Conservation (phyloP, 108 stramenopile genomes). For the Fragilaria radians region DNA sequence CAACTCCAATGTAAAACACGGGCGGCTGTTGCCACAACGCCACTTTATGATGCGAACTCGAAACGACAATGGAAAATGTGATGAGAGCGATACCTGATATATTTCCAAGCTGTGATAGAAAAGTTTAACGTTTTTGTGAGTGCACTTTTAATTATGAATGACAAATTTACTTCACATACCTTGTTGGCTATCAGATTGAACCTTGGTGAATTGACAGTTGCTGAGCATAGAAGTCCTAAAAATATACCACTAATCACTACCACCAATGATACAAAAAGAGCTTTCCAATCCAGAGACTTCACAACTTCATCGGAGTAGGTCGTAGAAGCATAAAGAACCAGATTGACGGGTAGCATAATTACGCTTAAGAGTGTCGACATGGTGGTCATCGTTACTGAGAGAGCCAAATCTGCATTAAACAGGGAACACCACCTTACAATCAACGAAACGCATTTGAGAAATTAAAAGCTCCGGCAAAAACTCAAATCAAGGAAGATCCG, state of each 20-base stretch:
- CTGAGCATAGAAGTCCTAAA: slow-evolving; percentile 32
- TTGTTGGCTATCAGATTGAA: slow-evolving; percentile 47
- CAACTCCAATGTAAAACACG: slow-evolving; percentile 69
- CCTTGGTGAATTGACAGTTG: slow-evolving; percentile 24
- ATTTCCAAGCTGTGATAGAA: slow-evolving; percentile 64
- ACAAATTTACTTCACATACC: slow-evolving; percentile 3
- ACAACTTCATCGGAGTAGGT: slow-evolving; percentile 66
- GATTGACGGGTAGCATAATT: slow-evolving; percentile 78
- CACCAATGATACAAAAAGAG: slow-evolving; percentile 58
- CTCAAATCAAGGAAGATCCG: neutral
- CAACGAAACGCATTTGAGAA: neutral
- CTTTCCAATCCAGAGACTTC: slow-evolving; percentile 59
- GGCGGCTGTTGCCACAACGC: slow-evolving; percentile 62
- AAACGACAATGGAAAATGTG: slow-evolving; percentile 52
- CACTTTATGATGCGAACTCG: slow-evolving; percentile 39
- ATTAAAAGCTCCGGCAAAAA: neutral
- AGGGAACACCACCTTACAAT: slow-evolving; percentile 37
- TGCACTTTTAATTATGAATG: slow-evolving; percentile 14
- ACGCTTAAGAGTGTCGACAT: slow-evolving; percentile 75
- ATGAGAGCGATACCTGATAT: slow-evolving; percentile 67
- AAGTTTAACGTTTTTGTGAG: slow-evolving; percentile 22
- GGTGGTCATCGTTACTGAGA: slow-evolving; percentile 86
- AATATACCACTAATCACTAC: slow-evolving; percentile 76
- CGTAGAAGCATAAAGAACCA: slow-evolving; percentile 63
- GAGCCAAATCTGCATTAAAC: slow-evolving; percentile 72